phyloP scores from a whole-genome alignment of 1,139 yeast species.

The Yamadazyma jaroonii region DNA sequence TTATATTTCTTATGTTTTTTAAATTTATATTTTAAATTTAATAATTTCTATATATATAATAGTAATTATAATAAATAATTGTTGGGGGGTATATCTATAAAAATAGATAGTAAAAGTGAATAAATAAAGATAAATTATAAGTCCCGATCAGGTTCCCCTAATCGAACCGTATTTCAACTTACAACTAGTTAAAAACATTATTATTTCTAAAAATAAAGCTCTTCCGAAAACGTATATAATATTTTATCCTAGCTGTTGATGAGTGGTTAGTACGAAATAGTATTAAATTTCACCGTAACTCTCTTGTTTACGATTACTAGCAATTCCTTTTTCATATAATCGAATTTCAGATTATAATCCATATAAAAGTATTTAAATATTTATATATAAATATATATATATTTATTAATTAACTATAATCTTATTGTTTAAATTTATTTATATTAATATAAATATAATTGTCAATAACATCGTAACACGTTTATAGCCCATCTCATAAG shows the following conservation, averaged over 20 bases:
- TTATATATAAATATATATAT: not conserved
- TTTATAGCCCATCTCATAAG: not conserved
- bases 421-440: slow-evolving; percentile 10
- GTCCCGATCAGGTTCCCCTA: slow-evolving; percentile 7
- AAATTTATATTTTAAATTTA: too few relatives aligned
- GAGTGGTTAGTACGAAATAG: slow-evolving; percentile 10
- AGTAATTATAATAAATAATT: too few relatives aligned
- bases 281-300: slow-evolving; percentile 6
- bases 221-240: slow-evolving; percentile 1
- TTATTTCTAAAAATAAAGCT: not conserved
- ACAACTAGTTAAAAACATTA: slow-evolving; percentile 3
- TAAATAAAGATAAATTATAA: too few relatives aligned
- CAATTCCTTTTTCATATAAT: slow-evolving; percentile 15
- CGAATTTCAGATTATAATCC: slow-evolving; percentile 15
- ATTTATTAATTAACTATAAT: slow-evolving; percentile 5
- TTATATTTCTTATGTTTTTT: too few relatives aligned
- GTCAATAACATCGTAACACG: slow-evolving; percentile 1
- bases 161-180: slow-evolving; percentile 8
- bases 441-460: slow-evolving; percentile 1
- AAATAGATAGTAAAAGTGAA: too few relatives aligned
- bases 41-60: too few relatives aligned
- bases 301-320: slow-evolving; percentile 5
- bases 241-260: slow-evolving; percentile 8
- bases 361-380: slow-evolving; percentile 4
- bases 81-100: too few relatives aligned